Evolutionary conservation across 345 rosid genomes (phyloP).

Genomic region (Sisymbrium irio): DNA sequence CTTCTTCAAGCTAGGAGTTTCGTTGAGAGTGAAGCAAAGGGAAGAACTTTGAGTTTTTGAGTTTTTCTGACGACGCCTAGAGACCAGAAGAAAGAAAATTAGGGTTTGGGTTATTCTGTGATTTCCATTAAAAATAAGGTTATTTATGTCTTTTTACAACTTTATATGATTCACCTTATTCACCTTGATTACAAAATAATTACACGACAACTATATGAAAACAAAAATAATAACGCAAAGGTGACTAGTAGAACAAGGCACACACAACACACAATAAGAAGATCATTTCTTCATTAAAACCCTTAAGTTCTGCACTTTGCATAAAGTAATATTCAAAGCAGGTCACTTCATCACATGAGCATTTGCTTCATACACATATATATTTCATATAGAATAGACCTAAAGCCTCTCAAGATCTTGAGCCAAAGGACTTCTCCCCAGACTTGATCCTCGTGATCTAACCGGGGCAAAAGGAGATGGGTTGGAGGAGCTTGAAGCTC

Average conservation of each 20-base stretch:
- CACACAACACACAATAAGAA: background rate
- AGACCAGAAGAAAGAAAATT: no score
- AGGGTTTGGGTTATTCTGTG: no score
- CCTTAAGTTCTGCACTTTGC: background rate
- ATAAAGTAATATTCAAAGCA: conserved; percentile 11
- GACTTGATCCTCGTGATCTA: conserved; percentile 32
- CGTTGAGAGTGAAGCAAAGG: no score
- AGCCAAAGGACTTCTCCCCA: conserved; percentile 38
- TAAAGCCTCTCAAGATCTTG: conserved; percentile 30
- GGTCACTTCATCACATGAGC: conserved; percentile 7
- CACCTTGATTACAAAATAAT: conserved; percentile 7
- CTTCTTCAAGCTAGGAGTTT: no score
- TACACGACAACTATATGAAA: background rate
- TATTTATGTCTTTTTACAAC: no score
- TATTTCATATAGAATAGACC: no score
- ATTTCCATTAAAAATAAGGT: no score
- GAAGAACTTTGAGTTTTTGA: no score
- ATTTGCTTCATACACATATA: background rate
- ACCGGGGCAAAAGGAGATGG: conserved; percentile 32
- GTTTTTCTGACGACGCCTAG: no score
- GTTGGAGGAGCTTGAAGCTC: conserved; percentile 31
- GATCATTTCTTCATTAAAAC: background rate
- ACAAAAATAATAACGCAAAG: background rate
- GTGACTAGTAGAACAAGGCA: conserved; percentile 13
- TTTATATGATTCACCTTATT: no score